Evolutionary conservation across 371 early-diverging fungal genomes (phyloP).

Genomic region (Mucor piriformis): DNA sequence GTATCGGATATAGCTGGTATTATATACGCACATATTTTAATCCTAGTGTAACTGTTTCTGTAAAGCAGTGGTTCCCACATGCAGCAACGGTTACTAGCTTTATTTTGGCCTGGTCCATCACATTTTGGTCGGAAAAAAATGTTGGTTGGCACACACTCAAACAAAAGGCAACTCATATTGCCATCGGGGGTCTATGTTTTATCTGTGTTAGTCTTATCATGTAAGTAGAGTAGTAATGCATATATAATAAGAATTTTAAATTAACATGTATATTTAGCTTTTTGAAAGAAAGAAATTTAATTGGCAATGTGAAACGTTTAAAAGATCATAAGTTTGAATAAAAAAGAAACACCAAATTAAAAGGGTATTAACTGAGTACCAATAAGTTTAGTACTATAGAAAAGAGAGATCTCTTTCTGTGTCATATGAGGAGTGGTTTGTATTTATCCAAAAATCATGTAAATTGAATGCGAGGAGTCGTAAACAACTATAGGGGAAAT

Average conservation of each 20-base stretch:
- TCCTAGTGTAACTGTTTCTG: constrained; percentile 4
- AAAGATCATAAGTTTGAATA: constrained; percentile 18
- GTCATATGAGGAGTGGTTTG: background rate
- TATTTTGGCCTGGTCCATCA: constrained; percentile 56
- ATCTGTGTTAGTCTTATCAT: constrained; percentile 30
- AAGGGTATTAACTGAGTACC: background rate
- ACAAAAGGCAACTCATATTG: constrained; percentile 60
- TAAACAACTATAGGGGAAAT: background rate
- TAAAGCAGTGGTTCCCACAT: constrained; percentile 50
- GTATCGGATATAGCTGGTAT: constrained; percentile 75
- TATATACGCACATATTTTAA: constrained; percentile 65
- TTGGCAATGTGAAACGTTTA: constrained; percentile 25
- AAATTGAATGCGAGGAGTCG: background rate
- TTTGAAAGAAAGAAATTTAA: constrained; percentile 35
- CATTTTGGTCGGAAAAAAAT: constrained; percentile 53
- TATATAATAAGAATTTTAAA: background rate
- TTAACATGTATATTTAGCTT: constrained; percentile 17
- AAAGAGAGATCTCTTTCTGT: background rate
- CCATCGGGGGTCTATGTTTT: constrained; percentile 58
- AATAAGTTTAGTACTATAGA: background rate
- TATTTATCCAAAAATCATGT: background rate
- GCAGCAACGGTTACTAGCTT: constrained; percentile 47
- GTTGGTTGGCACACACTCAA: constrained; percentile 63
- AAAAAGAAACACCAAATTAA: background rate
- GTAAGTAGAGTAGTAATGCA: constrained; percentile 47